phyloP scores from a whole-genome alignment of 805 yeast genomes.

The Kuraishia piskuri region DNA sequence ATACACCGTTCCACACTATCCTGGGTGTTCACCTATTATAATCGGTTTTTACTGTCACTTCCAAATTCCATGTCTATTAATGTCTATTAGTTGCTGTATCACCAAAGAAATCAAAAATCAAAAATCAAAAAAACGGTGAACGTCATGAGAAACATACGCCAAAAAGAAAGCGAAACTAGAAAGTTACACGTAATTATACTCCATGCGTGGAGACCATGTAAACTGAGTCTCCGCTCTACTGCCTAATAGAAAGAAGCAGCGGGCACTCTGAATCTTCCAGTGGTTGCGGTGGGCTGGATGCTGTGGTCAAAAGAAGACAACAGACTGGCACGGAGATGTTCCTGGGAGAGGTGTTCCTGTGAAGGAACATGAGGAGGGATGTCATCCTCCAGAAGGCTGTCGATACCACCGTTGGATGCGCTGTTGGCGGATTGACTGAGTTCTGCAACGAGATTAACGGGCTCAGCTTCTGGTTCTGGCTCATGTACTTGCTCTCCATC shows the following conservation, averaged over 20 bases:
- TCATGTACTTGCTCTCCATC: neutral
- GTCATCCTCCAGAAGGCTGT: neutral
- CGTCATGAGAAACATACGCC: too few species aligned
- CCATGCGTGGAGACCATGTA: too few species aligned
- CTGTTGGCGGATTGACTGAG: neutral
- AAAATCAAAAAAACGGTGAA: too few species aligned
- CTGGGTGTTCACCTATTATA: too few species aligned
- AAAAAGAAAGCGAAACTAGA: too few species aligned
- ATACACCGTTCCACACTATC: too few species aligned
- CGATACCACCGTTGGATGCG: neutral
- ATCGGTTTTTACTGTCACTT: too few species aligned
- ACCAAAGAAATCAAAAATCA: too few species aligned
- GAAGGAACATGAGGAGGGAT: neutral
- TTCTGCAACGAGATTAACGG: neutral
- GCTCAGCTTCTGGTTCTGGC: neutral
- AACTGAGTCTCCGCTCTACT: neutral
- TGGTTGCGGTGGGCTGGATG: neutral
- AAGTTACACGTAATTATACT: too few species aligned
- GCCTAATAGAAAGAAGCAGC: neutral
- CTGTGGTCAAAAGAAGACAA: neutral
- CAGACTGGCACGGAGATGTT: neutral
- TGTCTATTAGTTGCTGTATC: too few species aligned
- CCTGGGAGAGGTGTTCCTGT: neutral
- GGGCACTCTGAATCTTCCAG: neutral
- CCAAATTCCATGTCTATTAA: too few species aligned